A percentile compares a stretch with the other conserved stretches of the same genome.
These are phyloP conservation scores for Sungouiella thailandica DNA, from an alignment of 805 yeast species.

Conservation along the genomic window DNA sequence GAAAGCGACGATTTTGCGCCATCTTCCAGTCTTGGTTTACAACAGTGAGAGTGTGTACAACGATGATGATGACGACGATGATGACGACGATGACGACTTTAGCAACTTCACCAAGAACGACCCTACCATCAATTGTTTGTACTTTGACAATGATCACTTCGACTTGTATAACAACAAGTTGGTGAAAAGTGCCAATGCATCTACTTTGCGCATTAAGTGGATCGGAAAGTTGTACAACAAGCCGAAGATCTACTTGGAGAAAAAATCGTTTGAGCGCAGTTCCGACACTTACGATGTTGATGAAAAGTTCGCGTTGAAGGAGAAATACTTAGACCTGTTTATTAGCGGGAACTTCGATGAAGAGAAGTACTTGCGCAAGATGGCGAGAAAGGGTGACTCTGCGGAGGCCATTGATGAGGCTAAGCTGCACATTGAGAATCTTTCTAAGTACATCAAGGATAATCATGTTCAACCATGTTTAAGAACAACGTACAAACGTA, in stretches of 20 bases:
- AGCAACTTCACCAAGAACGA: slow-evolving; percentile 21
- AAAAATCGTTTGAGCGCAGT: slow-evolving; percentile 60
- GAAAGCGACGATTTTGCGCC: slow-evolving; percentile 90
- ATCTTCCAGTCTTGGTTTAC: slow-evolving; percentile 86
- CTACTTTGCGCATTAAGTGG: slow-evolving; percentile 87
- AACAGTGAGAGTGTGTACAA: slow-evolving; percentile 39
- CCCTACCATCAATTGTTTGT: slow-evolving; percentile 80
- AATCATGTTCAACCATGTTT: slow-evolving; percentile 77
- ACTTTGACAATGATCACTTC: slow-evolving; percentile 80
- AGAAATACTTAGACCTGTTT: slow-evolving; percentile 74
- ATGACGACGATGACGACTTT: slow-evolving; percentile 15
- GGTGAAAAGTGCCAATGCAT: slow-evolving; percentile 60
- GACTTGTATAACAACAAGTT: slow-evolving; percentile 84
- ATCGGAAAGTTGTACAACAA: slow-evolving; percentile 73
- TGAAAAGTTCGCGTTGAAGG: slow-evolving; percentile 66
- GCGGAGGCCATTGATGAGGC: slow-evolving; percentile 47
- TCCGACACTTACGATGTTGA: slow-evolving; percentile 52
- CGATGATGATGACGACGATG: slow-evolving; percentile 47
- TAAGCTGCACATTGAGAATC: slow-evolving; percentile 50
- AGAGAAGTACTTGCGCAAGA: slow-evolving; percentile 52
- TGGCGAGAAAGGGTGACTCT: slow-evolving; percentile 58
- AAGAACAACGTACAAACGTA: slow-evolving; percentile 82
- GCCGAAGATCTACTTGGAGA: slow-evolving; percentile 77
- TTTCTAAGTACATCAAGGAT: slow-evolving; percentile 59
- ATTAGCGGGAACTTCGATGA: slow-evolving; percentile 46